Evolutionary conservation across 2,329 filamentous ascomycete species (phyloP).

Genomic region (Metarhizium anisopliae): DNA sequence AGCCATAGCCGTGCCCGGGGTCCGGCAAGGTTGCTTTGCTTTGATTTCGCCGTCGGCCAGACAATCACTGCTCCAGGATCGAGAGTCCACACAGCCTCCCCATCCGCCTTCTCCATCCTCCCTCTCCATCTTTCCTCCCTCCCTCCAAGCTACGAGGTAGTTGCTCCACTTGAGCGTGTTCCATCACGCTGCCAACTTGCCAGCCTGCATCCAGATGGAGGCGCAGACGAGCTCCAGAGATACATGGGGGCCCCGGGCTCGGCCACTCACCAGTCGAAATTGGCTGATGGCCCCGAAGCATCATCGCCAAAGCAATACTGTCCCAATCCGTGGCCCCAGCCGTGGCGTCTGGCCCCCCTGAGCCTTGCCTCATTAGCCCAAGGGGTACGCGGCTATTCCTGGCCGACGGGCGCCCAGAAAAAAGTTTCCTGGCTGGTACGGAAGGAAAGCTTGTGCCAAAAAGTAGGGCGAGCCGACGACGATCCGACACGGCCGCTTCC

Average conservation of each 20-base stretch:
- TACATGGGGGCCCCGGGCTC: neutral
- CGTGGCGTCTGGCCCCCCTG: neutral
- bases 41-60: neutral
- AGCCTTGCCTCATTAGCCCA: neutral
- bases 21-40: neutral
- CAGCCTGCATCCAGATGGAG: neutral
- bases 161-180: neutral
- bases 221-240: neutral
- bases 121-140: neutral
- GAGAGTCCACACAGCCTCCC: neutral
- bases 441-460: neutral
- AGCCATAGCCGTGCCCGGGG: neutral
- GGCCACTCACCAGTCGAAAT: neutral
- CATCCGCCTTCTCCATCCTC: neutral
- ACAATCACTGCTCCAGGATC: neutral
- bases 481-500: neutral
- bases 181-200: neutral
- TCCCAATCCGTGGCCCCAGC: neutral
- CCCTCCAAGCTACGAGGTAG: neutral
- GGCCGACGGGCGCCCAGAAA: neutral
- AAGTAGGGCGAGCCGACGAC: no score
- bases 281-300: neutral
- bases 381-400: neutral
- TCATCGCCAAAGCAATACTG: neutral
- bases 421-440: neutral